A percentile compares a stretch with the other conserved stretches of the same genome.
phyloP scores from a whole-genome alignment of 208 protist genomes.

The Perkinsela sp. region DNA sequence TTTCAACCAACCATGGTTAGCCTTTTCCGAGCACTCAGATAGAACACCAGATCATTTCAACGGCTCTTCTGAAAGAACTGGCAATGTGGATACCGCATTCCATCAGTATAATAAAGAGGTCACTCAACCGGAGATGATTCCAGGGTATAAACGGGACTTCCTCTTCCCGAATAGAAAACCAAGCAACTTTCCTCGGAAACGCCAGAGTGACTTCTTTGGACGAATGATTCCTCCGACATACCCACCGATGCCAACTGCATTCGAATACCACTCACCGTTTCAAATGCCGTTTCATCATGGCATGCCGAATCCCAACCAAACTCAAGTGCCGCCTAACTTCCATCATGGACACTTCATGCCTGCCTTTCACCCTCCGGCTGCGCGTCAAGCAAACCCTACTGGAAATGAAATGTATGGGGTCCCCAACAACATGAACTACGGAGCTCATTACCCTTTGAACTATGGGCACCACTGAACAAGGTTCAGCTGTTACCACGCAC shows the following conservation, averaged over 20 bases:
- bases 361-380: neutral
- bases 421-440: neutral
- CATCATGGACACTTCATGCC: neutral
- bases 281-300: neutral
- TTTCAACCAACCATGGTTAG: too few species aligned
- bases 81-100: too few species aligned
- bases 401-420: neutral
- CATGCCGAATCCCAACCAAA: neutral
- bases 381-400: neutral
- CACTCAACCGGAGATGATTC: too few species aligned
- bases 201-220: neutral
- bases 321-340: neutral
- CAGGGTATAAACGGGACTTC: too few species aligned
- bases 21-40: too few species aligned
- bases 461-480: neutral
- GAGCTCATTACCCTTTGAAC: neutral
- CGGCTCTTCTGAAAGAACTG: too few species aligned
- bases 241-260: neutral
- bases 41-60: too few species aligned
- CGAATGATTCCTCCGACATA: neutral
- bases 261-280: neutral
- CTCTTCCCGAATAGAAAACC: too few species aligned
- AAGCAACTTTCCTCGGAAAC: neutral
- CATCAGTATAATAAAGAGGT: too few species aligned
- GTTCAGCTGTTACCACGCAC: too few species aligned